These are phyloP conservation scores for Pseudogymnoascus sp. DNA, from an alignment of 2,329 filamentous ascomycete species.

Conservation along the genomic window DNA sequence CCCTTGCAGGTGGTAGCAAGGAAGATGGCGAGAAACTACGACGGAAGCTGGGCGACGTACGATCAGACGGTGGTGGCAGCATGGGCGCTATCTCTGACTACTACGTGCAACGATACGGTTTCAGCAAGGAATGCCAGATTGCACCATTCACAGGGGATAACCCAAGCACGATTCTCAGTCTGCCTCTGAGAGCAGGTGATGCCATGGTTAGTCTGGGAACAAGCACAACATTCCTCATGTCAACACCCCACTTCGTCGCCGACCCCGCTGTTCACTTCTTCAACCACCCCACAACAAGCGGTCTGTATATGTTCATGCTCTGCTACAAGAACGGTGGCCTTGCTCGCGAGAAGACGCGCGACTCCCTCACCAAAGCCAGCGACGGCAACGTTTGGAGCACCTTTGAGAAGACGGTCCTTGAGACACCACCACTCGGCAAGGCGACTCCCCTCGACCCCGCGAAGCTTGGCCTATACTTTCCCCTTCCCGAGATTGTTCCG, in stretches of 20 bases:
- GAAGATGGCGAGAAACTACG: conserved; percentile 55
- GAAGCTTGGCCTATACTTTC: conserved; percentile 90
- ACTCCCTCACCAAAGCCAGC: conserved; percentile 56
- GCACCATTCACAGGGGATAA: conserved; percentile 93
- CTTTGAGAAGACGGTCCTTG: conserved; percentile 69
- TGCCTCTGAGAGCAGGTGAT: conserved; percentile 79
- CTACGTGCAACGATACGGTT: conserved; percentile 72
- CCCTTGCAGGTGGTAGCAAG: conserved; percentile 51
- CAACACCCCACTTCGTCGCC: conserved; percentile 81
- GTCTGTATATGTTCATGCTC: conserved; percentile 99
- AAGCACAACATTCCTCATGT: conserved; percentile 96
- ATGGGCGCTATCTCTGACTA: conserved; percentile 72
- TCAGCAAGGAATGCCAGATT: conserved; percentile 65
- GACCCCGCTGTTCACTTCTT: conserved; percentile 94
- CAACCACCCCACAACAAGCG: conserved; percentile 86
- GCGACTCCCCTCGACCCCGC: conserved; percentile 48
- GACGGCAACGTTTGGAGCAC: conserved; percentile 59
- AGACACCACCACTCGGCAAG: conserved; percentile 62
- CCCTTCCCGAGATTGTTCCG: conserved; percentile 89
- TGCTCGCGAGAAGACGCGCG: conserved; percentile 81
- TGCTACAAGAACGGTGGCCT: conserved; percentile 98
- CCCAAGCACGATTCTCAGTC: conserved; percentile 84
- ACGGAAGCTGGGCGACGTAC: conserved; percentile 71
- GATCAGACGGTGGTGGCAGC: conserved; percentile 69
- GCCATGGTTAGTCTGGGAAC: conserved; percentile 94